A percentile compares a stretch with the other conserved stretches of the same genome.
These are phyloP conservation scores for Withania somnifera DNA, from an alignment of 305 asterid genomes.

Conservation along the genomic window DNA sequence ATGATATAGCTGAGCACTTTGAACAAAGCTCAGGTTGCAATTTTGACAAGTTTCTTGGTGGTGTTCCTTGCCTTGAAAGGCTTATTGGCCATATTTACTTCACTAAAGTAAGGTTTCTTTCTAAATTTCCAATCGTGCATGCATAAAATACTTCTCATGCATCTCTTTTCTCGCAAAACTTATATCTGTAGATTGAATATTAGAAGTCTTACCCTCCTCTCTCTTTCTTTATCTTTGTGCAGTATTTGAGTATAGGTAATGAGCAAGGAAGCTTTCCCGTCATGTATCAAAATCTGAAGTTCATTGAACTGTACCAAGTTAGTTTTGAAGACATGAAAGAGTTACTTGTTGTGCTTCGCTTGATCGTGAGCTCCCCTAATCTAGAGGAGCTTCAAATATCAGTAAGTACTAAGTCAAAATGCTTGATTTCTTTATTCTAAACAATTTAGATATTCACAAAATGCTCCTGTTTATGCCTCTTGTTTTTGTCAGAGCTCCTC, in stretches of 20 bases:
- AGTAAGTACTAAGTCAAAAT: conserved; percentile 29
- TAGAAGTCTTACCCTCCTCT: not conserved
- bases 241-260: conserved; percentile 72
- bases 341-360: conserved; percentile 57
- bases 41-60: conserved; percentile 69
- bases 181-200: not conserved
- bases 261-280: conserved; percentile 27
- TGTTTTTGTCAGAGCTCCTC: conserved; percentile 43
- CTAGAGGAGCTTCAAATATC: conserved; percentile 59
- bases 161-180: not conserved
- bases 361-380: conserved; percentile 64
- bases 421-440: not conserved
- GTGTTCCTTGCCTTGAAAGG: conserved; percentile 69
- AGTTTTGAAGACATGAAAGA: conserved; percentile 77
- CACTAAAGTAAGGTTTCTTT: conserved; percentile 50
- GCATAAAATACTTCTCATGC: not conserved
- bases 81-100: conserved; percentile 74
- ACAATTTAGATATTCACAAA: not conserved
- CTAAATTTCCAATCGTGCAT: not conserved
- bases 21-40: conserved; percentile 73
- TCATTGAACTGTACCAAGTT: conserved; percentile 68
- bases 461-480: not conserved
- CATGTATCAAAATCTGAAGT: conserved; percentile 42
- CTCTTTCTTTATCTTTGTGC: not conserved
- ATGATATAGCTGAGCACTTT: conserved; percentile 58